Conservation (phyloP, 2,329 filamentous ascomycete species). For the Penicillium digitatum region DNA sequence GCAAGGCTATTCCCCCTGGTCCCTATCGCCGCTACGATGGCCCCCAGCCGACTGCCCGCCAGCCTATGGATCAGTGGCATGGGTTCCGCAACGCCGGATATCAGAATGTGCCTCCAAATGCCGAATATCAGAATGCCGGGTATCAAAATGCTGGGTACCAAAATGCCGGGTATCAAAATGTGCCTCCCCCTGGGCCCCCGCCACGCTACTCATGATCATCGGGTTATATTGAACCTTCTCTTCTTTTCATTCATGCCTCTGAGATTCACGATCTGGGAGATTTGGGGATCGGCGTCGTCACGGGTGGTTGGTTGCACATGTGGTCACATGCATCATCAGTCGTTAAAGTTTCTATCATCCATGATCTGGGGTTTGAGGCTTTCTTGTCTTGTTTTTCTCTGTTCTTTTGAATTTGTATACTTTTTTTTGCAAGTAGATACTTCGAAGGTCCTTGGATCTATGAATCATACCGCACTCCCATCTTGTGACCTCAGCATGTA, state of each 20-base stretch:
- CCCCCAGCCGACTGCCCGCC: constrained; percentile 8
- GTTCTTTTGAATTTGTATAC: neutral
- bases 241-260: neutral
- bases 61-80: constrained; percentile 24
- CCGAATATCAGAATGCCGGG: constrained; percentile 21
- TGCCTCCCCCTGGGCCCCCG: constrained; percentile 17
- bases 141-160: constrained; percentile 28
- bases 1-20: constrained; percentile 7
- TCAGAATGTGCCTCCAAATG: constrained; percentile 24
- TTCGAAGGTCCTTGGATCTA: neutral
- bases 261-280: neutral
- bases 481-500: neutral
- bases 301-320: neutral
- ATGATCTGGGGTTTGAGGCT: neutral
- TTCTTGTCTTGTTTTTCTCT: neutral
- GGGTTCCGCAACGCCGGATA: constrained; percentile 22
- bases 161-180: constrained; percentile 25
- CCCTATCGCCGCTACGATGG: constrained; percentile 8
- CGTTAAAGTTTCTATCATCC: neutral
- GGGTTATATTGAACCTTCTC: neutral
- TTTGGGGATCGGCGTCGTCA: constrained; percentile 4
- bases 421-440: neutral
- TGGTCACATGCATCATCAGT: neutral
- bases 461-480: neutral
- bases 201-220: constrained; percentile 28